Evolutionary conservation across 768 basidiomycete genomes (phyloP).

Genomic region (Sporobolomyces pararoseus): DNA sequence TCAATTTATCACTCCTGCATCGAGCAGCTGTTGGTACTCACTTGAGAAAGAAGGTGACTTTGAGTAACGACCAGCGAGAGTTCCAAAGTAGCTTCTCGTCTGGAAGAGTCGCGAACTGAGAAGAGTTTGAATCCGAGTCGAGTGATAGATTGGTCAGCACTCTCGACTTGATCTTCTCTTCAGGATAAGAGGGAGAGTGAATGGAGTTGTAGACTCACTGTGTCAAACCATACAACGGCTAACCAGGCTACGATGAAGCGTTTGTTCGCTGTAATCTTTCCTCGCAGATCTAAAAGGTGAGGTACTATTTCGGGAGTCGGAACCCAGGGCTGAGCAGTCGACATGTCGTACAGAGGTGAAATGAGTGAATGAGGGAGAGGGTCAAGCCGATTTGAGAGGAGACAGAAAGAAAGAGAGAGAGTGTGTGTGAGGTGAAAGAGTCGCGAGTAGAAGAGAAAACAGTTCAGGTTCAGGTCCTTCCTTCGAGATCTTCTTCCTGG

Average conservation of each 20-base stretch:
- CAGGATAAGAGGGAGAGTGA: not conserved
- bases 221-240: constrained; percentile 8
- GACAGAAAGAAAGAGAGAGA: not conserved
- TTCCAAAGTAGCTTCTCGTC: constrained; percentile 1
- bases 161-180: too few species aligned
- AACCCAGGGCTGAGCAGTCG: not conserved
- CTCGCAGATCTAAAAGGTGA: not conserved
- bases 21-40: not conserved
- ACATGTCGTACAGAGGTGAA: not conserved
- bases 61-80: not conserved
- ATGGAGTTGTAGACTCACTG: not conserved
- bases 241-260: constrained; percentile 8
- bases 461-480: too few species aligned
- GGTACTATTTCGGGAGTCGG: not conserved
- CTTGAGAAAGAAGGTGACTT: constrained; percentile 7
- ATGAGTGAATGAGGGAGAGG: not conserved
- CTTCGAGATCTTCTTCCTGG: too few species aligned
- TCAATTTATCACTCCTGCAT: too few species aligned
- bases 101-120: constrained; percentile 6
- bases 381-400: not conserved
- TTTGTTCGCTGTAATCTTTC: not conserved
- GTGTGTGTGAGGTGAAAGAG: not conserved
- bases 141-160: too few species aligned
- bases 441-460: not conserved
- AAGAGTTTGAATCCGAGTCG: too few species aligned